Evolutionary conservation across 2,329 filamentous ascomycete genomes (phyloP).

Genomic region (Neocucurbitaria cava): DNA sequence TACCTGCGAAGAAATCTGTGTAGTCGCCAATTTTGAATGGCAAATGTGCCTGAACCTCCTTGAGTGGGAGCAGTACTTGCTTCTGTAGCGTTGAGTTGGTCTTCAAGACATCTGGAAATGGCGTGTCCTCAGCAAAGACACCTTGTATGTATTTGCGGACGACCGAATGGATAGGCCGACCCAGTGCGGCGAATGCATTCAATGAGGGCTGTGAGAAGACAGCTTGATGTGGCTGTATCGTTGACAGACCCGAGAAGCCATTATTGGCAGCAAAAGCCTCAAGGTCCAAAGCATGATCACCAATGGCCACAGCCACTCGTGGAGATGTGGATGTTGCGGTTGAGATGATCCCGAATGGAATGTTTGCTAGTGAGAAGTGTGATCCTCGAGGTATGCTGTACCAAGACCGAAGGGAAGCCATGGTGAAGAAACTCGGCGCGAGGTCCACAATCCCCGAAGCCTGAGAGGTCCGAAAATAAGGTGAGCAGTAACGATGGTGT

Average conservation of each 20-base stretch:
- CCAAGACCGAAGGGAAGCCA: constrained; percentile 59
- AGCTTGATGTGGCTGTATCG: constrained; percentile 62
- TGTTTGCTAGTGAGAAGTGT: constrained; percentile 79
- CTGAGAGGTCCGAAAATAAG: neutral
- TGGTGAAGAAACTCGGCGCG: constrained; percentile 13
- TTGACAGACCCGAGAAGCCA: constrained; percentile 66
- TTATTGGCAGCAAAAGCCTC: constrained; percentile 64
- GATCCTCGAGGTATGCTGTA: constrained; percentile 65
- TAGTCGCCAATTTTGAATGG: constrained; percentile 84
- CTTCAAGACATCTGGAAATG: constrained; percentile 67
- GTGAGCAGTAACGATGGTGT: neutral
- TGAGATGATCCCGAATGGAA: constrained; percentile 83
- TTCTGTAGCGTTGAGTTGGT: constrained; percentile 66
- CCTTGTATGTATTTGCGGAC: constrained; percentile 74
- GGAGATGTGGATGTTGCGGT: constrained; percentile 63
- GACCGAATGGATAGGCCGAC: constrained; percentile 70
- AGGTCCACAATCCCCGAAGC: neutral
- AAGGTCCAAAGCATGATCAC: constrained; percentile 74
- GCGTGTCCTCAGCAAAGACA: constrained; percentile 67
- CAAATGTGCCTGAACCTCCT: constrained; percentile 69
- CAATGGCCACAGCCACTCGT: constrained; percentile 75
- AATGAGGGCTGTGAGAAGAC: constrained; percentile 71
- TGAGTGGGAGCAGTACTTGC: constrained; percentile 65
- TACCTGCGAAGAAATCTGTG: constrained; percentile 83
- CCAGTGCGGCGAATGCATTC: constrained; percentile 77